Evolutionary conservation across 2,329 filamentous ascomycete species (phyloP).

Genomic region (Eurotiales sp.): DNA sequence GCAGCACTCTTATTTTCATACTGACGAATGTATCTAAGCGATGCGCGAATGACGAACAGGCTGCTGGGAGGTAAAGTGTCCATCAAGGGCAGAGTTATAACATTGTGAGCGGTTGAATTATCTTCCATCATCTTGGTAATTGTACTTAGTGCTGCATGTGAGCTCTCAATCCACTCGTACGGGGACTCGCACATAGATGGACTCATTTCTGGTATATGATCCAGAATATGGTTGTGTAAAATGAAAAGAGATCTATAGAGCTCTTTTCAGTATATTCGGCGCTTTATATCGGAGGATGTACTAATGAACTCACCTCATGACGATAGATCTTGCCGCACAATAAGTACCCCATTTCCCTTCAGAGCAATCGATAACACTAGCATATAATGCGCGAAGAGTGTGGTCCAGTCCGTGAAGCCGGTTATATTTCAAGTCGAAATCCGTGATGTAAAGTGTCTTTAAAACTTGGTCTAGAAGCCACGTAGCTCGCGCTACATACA

Average conservation of each 20-base stretch:
- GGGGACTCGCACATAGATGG: conserved; percentile 3
- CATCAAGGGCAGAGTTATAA: neutral
- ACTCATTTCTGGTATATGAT: conserved; percentile 6
- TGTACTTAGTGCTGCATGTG: conserved; percentile 20
- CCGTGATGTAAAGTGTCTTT: conserved; percentile 10
- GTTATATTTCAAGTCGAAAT: conserved; percentile 13
- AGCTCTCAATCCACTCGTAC: conserved; percentile 14
- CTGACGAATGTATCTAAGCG: neutral
- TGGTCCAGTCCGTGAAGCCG: conserved; percentile 16
- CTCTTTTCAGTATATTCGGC: neutral
- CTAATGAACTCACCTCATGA: conserved; percentile 17
- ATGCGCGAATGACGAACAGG: neutral
- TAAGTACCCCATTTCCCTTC: conserved; percentile 12
- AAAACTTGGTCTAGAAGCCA: conserved; percentile 24
- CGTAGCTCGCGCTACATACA: conserved; percentile 21
- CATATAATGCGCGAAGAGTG: conserved; percentile 13
- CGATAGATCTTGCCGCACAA: conserved; percentile 18
- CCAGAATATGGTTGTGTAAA: conserved; percentile 18
- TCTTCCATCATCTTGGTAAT: conserved; percentile 22
- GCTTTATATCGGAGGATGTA: neutral
- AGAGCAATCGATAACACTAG: conserved; percentile 10
- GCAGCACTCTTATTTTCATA: neutral
- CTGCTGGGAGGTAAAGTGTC: conserved; percentile 6
- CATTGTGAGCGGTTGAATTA: conserved; percentile 12
- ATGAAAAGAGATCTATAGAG: conserved; percentile 18